Evolutionary conservation across 2,329 filamentous ascomycete species (phyloP), one percentile per base, ranked within the genome.

Genomic region (Botryotinia narcissicola): DNA sequence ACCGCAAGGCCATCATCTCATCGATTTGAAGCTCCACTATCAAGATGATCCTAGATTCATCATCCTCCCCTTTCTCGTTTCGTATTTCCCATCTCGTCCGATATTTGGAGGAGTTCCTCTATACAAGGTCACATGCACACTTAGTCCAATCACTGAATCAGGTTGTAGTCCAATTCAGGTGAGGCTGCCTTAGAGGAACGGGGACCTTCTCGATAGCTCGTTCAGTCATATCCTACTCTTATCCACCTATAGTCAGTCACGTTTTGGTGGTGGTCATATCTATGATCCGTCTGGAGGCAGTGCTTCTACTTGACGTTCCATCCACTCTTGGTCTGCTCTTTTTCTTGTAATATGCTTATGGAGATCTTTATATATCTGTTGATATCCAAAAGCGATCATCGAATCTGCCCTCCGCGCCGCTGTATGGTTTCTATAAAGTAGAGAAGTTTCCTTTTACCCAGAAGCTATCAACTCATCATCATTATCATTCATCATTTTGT

Each of bases 221-320:
- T 60, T 68, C 48, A 74, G 63, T 59, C 67, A 60, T 74, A 72
- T 72, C 68, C 63, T 63, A 70, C 67, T 62, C 70, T 74, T 51
- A 61, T 76, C 67, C 18, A 68, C 66, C 48, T 68, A 68, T 42
- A 29, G n/a, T 9, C 76, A 72, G 77, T 78, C 77, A 75, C 73
- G 76, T 78, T 73, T 73, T 57, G 75, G 74, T 74, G 75, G 73
- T 75, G 75, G 75, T 74, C 73, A 74, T 72, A 64, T 63, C 63
- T 44, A 74, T 76, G 76, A 76, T 75, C 74, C 70, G 37, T 75
- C 76, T 77, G 60, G 77, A 77, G 78, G 78, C 78, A 74, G 76
- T 80, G 78, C 77, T 72, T 74, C 74, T 73, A 72, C 74, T 66
- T 69, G 68, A 32, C 61, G 61, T 70, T 70, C 59, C 73, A 68